Conservation (phyloP, 176 grass and related monocot genomes). For the Carex pumila region DNA sequence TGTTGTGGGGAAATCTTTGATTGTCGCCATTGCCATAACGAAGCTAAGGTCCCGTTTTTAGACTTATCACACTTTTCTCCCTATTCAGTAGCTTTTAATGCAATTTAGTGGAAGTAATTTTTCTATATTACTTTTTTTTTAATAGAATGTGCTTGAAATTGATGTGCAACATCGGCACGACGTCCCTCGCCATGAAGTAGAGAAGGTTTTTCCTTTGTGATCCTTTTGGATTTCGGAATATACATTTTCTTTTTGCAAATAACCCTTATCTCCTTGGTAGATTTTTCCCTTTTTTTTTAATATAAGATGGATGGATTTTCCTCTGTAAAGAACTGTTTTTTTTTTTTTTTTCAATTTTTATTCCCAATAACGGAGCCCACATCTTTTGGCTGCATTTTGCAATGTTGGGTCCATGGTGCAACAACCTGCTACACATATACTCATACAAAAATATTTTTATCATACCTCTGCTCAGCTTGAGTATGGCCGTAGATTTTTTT, state of each 20-base stretch:
- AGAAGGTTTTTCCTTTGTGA: constrained; percentile 25
- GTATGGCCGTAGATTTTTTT: background rate
- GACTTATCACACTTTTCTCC: background rate
- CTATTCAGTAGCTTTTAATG: background rate
- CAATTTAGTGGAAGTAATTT: background rate
- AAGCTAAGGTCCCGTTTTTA: constrained; percentile 41
- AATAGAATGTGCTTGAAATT: constrained; percentile 62
- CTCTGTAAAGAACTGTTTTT: background rate
- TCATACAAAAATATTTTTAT: background rate
- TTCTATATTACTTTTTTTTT: background rate
- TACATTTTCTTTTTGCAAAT: background rate
- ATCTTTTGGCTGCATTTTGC: background rate
- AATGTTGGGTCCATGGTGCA: background rate
- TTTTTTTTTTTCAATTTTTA: constrained; percentile 25
- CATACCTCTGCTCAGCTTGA: background rate
- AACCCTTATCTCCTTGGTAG: background rate
- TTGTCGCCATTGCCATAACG: constrained; percentile 90
- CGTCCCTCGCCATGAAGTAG: constrained; percentile 53
- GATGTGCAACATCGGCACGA: constrained; percentile 47
- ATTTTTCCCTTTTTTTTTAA: background rate
- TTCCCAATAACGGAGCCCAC: background rate
- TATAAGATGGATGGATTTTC: background rate
- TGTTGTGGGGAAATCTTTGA: constrained; percentile 76
- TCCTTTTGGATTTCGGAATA: background rate
- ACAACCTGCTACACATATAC: background rate